Evolutionary conservation across 2,329 filamentous ascomycete genomes (phyloP).

Genomic region (Gnomoniopsis smithogilvyi): DNA sequence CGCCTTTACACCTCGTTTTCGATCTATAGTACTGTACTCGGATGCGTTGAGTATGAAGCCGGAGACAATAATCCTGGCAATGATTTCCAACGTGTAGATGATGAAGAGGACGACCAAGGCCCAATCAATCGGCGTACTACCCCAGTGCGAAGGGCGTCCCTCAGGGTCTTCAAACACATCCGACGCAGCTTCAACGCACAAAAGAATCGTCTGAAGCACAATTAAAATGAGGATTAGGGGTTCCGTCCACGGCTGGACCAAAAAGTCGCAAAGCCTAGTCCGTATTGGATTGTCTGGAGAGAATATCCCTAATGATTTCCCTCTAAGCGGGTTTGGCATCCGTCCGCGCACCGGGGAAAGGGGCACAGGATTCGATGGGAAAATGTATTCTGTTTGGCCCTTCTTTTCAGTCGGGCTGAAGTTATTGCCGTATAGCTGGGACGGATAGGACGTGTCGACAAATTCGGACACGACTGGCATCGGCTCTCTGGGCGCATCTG

Average conservation of each 20-base stretch:
- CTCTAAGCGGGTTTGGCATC: slow-evolving; percentile 75
- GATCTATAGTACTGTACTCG: slow-evolving; percentile 89
- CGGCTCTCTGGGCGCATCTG: slow-evolving; percentile 48
- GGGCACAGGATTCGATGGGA: slow-evolving; percentile 29
- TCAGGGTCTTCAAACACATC: slow-evolving; percentile 65
- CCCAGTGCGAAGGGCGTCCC: slow-evolving; percentile 62
- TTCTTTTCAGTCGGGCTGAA: slow-evolving; percentile 45
- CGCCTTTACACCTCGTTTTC: slow-evolving; percentile 69
- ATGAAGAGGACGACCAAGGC: slow-evolving; percentile 79
- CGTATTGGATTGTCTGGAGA: slow-evolving; percentile 73
- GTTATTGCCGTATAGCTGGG: slow-evolving; percentile 35
- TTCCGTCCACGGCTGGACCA: slow-evolving; percentile 85
- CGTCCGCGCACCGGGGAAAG: slow-evolving; percentile 29
- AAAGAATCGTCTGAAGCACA: slow-evolving; percentile 79
- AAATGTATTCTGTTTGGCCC: slow-evolving; percentile 28
- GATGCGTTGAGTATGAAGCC: slow-evolving; percentile 86
- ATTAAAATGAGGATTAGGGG: slow-evolving; percentile 85
- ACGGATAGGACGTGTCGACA: slow-evolving; percentile 49
- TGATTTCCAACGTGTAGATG: slow-evolving; percentile 84
- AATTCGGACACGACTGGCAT: slow-evolving; percentile 41
- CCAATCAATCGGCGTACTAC: slow-evolving; percentile 68
- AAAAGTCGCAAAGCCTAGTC: slow-evolving; percentile 71
- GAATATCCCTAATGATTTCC: slow-evolving; percentile 83
- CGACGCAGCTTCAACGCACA: slow-evolving; percentile 76
- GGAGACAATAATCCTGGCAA: slow-evolving; percentile 84